A percentile compares a stretch with the other conserved stretches of the same genome.
Evolutionary conservation across 805 yeast species (phyloP).

Genomic region (Candida quercuum): DNA sequence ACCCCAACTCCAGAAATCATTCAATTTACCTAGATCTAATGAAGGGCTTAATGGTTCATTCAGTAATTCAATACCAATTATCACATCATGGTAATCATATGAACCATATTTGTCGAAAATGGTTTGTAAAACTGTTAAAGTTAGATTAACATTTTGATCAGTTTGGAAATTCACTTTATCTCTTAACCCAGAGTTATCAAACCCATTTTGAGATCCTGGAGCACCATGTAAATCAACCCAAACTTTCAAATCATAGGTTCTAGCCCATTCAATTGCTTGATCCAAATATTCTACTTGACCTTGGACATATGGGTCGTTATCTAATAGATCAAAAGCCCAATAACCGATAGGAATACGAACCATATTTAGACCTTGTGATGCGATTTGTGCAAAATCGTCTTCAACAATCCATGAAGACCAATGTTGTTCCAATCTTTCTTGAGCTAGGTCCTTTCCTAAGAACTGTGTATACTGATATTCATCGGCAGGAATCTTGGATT

Average conservation of each 20-base stretch:
- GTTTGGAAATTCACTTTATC: constrained; percentile 55
- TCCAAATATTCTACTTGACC: constrained; percentile 65
- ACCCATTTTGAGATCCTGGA: constrained; percentile 85
- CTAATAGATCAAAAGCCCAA: constrained; percentile 52
- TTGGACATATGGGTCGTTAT: constrained; percentile 56
- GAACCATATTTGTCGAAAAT: constrained; percentile 63
- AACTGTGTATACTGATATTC: constrained; percentile 49
- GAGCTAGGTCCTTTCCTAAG: constrained; percentile 45
- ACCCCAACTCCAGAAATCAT: constrained; percentile 56
- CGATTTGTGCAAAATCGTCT: constrained; percentile 48
- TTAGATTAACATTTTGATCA: constrained; percentile 45
- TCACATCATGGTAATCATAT: constrained; percentile 57
- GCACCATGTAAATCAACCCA: constrained; percentile 78
- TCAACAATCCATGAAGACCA: constrained; percentile 58
- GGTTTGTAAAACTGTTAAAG: constrained; percentile 48
- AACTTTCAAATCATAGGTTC: constrained; percentile 51
- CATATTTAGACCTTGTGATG: constrained; percentile 51
- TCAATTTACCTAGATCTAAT: constrained; percentile 52
- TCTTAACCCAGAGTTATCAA: constrained; percentile 87
- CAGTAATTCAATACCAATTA: constrained; percentile 77
- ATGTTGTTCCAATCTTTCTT: constrained; percentile 39
- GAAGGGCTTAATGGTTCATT: constrained; percentile 86
- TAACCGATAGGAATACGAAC: constrained; percentile 79
- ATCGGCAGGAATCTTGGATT: constrained; percentile 45
- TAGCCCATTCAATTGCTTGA: constrained; percentile 64